Evolutionary conservation across 192 early-diverging fungal genomes (phyloP).

Genomic region (Coemansia sp.): DNA sequence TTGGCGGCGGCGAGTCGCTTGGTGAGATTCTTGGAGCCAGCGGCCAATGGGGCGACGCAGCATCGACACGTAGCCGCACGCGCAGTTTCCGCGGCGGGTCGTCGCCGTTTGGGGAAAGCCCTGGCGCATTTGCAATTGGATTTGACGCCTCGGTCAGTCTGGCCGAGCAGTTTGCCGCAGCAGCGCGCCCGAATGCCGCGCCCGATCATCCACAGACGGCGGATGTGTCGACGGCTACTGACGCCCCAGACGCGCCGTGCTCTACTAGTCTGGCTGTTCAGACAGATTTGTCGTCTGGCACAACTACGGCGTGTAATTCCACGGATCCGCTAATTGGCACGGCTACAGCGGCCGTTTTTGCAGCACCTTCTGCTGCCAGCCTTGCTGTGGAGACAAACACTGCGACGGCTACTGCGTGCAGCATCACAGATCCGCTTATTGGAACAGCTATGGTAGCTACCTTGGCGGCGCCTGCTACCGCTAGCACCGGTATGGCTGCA

Average conservation of each 20-base stretch:
- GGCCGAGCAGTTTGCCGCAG: constrained; percentile 43
- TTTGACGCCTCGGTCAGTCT: constrained; percentile 36
- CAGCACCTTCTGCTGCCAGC: not conserved
- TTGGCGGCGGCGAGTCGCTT: constrained; percentile 33
- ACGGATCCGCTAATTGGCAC: constrained; percentile 10
- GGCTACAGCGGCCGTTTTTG: not conserved
- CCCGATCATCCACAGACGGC: constrained; percentile 26
- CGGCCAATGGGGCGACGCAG: constrained; percentile 38
- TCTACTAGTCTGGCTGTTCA: not conserved
- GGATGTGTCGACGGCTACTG: constrained; percentile 29
- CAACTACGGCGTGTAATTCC: not conserved
- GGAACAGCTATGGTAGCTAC: not conserved
- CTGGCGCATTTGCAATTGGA: constrained; percentile 38
- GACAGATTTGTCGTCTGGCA: constrained; percentile 21
- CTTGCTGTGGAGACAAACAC: constrained; percentile 1
- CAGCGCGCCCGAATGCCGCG: constrained; percentile 15
- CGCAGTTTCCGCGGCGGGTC: constrained; percentile 29
- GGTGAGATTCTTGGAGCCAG: constrained; percentile 44
- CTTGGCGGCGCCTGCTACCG: not conserved
- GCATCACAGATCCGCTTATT: constrained; percentile 18
- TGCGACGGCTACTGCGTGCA: not conserved
- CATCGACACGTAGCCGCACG: constrained; percentile 28
- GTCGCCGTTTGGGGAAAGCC: constrained; percentile 32
- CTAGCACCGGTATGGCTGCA: constrained; percentile 1
- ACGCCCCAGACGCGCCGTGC: not conserved